Conservation (phyloP, 768 basidiomycete genomes). For the Xerocomellus amylosporus region DNA sequence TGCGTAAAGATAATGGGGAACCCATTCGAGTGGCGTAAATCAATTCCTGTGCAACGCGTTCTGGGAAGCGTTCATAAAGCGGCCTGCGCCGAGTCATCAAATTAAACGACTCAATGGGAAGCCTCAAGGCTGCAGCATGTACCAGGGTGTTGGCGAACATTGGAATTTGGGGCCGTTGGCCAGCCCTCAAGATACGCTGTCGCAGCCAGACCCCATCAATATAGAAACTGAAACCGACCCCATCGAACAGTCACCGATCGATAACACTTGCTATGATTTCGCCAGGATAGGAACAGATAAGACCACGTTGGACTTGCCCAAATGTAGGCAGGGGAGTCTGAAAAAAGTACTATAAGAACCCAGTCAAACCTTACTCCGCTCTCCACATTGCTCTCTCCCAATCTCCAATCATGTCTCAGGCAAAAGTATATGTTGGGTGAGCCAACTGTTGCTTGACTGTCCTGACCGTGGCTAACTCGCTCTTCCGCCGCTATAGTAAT, state of each 20-base stretch:
- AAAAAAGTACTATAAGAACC: constrained; percentile 32
- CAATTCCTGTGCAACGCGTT: constrained; percentile 5
- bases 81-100: neutral
- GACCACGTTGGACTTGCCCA: constrained; percentile 19
- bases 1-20: no score
- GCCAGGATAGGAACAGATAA: constrained; percentile 15
- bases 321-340: constrained; percentile 35
- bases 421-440: constrained; percentile 35
- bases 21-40: no score
- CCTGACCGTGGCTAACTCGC: neutral
- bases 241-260: neutral
- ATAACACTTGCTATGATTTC: neutral
- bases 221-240: no score
- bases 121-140: constrained; percentile 14
- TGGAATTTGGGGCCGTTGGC: neutral
- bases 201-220: no score
- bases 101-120: neutral
- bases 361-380: constrained; percentile 15
- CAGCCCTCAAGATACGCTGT: no score
- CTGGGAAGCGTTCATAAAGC: neutral
- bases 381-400: constrained; percentile 14
- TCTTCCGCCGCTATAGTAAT: constrained; percentile 19
- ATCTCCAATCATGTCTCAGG: constrained; percentile 24
- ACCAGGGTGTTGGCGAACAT: neutral
- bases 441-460: constrained; percentile 1